Evolutionary conservation across 208 protist genomes (phyloP).

Genomic region (Trypanosomatidae sp.): DNA sequence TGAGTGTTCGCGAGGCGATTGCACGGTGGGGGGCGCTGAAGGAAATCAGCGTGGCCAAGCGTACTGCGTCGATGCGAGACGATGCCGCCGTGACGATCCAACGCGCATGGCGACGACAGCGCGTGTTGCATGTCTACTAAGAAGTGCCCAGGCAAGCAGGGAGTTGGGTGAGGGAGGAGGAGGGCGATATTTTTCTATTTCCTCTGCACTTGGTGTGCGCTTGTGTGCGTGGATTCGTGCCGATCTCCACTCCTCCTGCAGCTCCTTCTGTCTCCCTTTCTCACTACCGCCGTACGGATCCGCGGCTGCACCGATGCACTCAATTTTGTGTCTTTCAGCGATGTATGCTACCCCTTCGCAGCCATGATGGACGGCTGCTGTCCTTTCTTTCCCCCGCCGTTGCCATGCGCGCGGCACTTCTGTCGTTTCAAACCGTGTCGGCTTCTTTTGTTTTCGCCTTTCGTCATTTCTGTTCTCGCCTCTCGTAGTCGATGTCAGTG

Average conservation of each 20-base stretch:
- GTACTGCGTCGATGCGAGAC: conserved; percentile 1
- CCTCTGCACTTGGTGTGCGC: not conserved
- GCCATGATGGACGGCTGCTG: not conserved
- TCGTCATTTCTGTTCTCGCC: not conserved
- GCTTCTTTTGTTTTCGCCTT: not conserved
- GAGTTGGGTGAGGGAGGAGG: not conserved
- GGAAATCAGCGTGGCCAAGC: conserved; percentile 4
- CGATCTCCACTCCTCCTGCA: not conserved
- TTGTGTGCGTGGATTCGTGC: not conserved
- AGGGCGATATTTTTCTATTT: not conserved
- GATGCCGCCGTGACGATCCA: conserved; percentile 65
- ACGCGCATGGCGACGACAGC: conserved; percentile 34
- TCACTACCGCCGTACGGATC: not conserved
- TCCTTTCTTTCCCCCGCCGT: not conserved
- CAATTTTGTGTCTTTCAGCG: not conserved
- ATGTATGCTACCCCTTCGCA: not conserved
- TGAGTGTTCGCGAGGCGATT: conserved; percentile 15
- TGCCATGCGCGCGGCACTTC: not conserved
- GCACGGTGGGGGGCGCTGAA: not conserved
- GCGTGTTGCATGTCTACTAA: not conserved
- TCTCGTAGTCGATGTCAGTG: not conserved
- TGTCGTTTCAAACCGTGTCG: not conserved
- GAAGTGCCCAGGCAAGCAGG: not conserved
- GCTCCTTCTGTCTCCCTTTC: not conserved
- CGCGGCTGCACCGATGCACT: not conserved